These are phyloP conservation scores for Grifola frondosa DNA, from an alignment of 1,284 basidiomycete genomes.

Conservation along the genomic window DNA sequence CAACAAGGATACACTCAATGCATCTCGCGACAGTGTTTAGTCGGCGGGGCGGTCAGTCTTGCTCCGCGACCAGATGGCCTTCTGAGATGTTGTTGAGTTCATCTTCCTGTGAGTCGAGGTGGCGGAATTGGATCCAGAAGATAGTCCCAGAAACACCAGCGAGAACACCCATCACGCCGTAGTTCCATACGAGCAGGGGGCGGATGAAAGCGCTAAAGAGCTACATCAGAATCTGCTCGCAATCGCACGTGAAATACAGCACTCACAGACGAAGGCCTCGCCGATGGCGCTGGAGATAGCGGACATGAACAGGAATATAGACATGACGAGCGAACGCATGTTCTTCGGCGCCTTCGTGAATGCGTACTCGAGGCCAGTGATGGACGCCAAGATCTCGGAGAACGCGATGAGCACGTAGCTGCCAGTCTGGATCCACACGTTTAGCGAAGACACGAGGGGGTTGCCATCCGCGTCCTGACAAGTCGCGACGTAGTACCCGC, in stretches of 20 bases:
- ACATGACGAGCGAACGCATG: conserved; percentile 80
- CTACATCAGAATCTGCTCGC: neutral
- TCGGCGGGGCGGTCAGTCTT: conserved; percentile 3
- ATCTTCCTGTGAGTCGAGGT: conserved; percentile 66
- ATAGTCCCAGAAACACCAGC: conserved; percentile 41
- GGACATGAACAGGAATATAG: conserved; percentile 68
- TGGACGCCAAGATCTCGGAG: conserved; percentile 82
- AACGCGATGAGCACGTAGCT: conserved; percentile 70
- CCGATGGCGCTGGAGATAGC: conserved; percentile 66
- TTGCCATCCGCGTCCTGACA: conserved; percentile 46
- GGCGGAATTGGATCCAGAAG: conserved; percentile 65
- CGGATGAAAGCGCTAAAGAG: conserved; percentile 35
- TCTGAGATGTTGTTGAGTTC: conserved; percentile 49
- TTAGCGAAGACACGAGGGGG: conserved; percentile 53
- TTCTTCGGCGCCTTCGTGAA: conserved; percentile 84
- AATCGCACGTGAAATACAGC: neutral
- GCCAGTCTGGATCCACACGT: conserved; percentile 77
- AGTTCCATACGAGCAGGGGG: conserved; percentile 57
- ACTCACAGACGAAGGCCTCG: conserved; percentile 54
- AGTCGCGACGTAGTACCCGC: conserved; percentile 55
- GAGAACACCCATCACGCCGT: conserved; percentile 40
- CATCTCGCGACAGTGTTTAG: too few relatives aligned
- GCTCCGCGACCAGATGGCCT: conserved; percentile 36
- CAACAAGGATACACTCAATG: too few relatives aligned
- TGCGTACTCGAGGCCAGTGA: conserved; percentile 87